Base-by-base conservation (phyloP, 352 stramenopile species). In the Globisporangium spinosum region DNA sequence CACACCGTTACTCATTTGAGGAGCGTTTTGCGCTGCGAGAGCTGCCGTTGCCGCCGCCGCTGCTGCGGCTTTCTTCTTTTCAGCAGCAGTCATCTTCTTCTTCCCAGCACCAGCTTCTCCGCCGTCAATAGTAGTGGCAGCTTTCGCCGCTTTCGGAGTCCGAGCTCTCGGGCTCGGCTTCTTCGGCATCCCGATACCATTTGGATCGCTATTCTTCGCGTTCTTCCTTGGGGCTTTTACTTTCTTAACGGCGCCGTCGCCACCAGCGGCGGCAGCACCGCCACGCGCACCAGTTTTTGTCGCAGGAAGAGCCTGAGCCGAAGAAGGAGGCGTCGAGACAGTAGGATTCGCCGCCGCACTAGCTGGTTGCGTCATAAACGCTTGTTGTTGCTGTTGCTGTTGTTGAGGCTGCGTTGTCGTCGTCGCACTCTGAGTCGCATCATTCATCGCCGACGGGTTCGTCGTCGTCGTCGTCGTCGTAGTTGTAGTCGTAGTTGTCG, bases 91-190 rank as follows among this genome's bases (percentile, higher is more conserved):
- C 64, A 63, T 45, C 27, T 61, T 61, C 23, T 69, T 69, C 55
- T 69, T 69, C 29, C 35, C 62, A n/a, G 23, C 53, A 13, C 74
- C 38, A 69, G 62, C 57, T 70, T 77, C 63, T 73, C 66, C 23
- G 54, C 65, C 35, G 68, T 77, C 65, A 45, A 55, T 60, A 55
- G 67, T 53, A 25, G 66, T 67, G 13, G 23, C 53, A 47, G 29
- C 56, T 64, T 70, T 65, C 34, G 12, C 56, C 71, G 75, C 32
- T 70, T 74, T 71, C 43, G 70, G 64, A 10, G 55, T 68, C 20
- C 75, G 75, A 49, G 68, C 57, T 35, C 67, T 72, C 3, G 76
- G 73, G 51, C 67, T 82, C 51, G 74, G 64, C 53, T 82, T 82
- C 55, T 78, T 77, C 20, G 43, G 45, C 65, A 63, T 47, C 4